Evolutionary conservation across 2,329 filamentous ascomycete species (phyloP).

Genomic region (Sarocladiaceae sp.): DNA sequence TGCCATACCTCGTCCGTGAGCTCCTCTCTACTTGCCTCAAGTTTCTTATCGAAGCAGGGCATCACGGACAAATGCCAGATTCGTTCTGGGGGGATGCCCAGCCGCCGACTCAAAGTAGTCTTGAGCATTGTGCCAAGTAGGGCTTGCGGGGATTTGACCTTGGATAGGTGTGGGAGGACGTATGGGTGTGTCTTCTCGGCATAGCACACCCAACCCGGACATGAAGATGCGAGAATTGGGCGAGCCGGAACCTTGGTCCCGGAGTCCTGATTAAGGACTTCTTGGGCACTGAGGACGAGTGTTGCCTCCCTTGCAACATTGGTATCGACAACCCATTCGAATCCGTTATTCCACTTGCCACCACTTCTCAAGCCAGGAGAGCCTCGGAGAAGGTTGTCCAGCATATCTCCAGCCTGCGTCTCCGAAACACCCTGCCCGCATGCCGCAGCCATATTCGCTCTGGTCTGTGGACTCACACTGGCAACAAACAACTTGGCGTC

Average conservation of each 20-base stretch:
- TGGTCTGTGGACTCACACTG: constrained; percentile 85
- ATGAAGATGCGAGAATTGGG: constrained; percentile 81
- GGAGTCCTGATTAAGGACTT: constrained; percentile 46
- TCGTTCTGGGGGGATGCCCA: constrained; percentile 68
- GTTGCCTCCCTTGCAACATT: constrained; percentile 78
- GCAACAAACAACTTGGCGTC: constrained; percentile 81
- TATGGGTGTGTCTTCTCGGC: constrained; percentile 97
- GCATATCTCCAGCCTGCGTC: constrained; percentile 72
- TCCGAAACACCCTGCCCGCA: constrained; percentile 70
- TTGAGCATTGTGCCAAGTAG: constrained; percentile 88
- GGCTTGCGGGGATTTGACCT: constrained; percentile 90
- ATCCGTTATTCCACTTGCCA: constrained; percentile 70
- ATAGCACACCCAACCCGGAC: constrained; percentile 98
- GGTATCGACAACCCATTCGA: constrained; percentile 88
- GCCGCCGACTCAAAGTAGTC: constrained; percentile 69
- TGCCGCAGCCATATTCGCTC: constrained; percentile 83
- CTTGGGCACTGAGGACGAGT: constrained; percentile 74
- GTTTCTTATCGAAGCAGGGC: constrained; percentile 99
- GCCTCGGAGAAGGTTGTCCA: constrained; percentile 71
- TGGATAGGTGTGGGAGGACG: constrained; percentile 84
- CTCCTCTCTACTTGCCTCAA: constrained; percentile 91
- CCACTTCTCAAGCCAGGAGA: constrained; percentile 63
- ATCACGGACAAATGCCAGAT: constrained; percentile 97
- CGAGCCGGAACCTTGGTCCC: constrained; percentile 22
- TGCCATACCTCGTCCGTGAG: constrained; percentile 78